These are phyloP conservation scores for Aspergillus pseudotamarii DNA, from an alignment of 2,329 filamentous ascomycete genomes.

Conservation along the genomic window DNA sequence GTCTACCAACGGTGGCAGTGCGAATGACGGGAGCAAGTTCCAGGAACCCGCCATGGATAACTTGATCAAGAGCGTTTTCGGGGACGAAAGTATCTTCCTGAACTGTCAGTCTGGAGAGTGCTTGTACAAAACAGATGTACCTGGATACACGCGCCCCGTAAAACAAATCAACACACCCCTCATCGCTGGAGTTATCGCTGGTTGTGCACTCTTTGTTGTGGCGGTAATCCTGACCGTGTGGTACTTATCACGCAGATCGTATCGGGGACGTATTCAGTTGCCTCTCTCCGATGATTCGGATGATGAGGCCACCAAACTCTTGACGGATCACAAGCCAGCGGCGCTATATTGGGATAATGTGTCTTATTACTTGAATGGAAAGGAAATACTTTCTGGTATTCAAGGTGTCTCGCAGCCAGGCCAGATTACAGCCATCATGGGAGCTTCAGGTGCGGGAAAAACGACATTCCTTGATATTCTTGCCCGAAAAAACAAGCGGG, in stretches of 20 bases:
- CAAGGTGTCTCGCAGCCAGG: constrained; percentile 88
- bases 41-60: constrained; percentile 91
- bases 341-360: constrained; percentile 87
- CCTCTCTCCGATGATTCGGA: constrained; percentile 81
- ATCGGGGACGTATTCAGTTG: constrained; percentile 68
- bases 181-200: constrained; percentile 90
- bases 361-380: constrained; percentile 83
- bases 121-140: constrained; percentile 87
- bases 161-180: constrained; percentile 97
- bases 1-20: constrained; percentile 57
- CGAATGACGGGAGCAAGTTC: constrained; percentile 77
- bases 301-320: constrained; percentile 81
- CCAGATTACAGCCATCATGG: constrained; percentile 98
- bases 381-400: constrained; percentile 77
- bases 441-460: constrained; percentile 94
- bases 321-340: constrained; percentile 89
- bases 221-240: constrained; percentile 79
- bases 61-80: constrained; percentile 84
- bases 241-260: constrained; percentile 79
- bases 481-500: constrained; percentile 95
- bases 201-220: constrained; percentile 83
- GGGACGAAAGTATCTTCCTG: constrained; percentile 84
- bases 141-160: constrained; percentile 83
- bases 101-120: constrained; percentile 87
- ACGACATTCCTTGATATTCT: constrained; percentile 96